A percentile compares a stretch with the other conserved stretches of the same genome.
Evolutionary conservation across 78 protist genomes (phyloP).

Genomic region (Chrysochromulina parva): DNA sequence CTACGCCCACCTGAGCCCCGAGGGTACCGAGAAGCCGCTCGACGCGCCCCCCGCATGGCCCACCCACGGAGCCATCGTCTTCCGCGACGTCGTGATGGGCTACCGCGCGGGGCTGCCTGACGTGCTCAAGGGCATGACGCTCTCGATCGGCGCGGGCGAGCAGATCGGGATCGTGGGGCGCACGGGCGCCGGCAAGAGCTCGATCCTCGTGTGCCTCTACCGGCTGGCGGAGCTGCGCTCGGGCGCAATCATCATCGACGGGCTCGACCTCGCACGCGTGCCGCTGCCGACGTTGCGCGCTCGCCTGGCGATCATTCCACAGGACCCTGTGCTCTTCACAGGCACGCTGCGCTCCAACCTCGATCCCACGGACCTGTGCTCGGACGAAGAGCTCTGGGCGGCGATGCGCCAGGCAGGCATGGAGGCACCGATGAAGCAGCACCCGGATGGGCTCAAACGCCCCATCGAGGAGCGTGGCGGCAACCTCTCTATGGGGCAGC

Average conservation of each 20-base stretch:
- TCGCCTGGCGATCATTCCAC: constrained; percentile 63
- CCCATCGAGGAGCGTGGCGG: constrained; percentile 51
- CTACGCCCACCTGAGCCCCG: not conserved
- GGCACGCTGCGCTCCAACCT: constrained; percentile 84
- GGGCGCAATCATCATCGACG: constrained; percentile 31
- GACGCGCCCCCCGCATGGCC: constrained; percentile 44
- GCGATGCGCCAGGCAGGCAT: constrained; percentile 42
- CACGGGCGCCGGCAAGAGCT: constrained; percentile 66
- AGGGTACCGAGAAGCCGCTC: not conserved
- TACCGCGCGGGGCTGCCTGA: constrained; percentile 55
- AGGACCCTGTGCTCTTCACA: constrained; percentile 86
- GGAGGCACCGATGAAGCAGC: not conserved
- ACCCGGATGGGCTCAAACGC: not conserved
- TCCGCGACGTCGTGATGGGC: constrained; percentile 19
- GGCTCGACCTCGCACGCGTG: not conserved
- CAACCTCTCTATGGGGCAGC: constrained; percentile 81
- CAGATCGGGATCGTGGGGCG: constrained; percentile 81
- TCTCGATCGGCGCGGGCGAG: constrained; percentile 41
- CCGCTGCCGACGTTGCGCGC: not conserved
- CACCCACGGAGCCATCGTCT: not conserved
- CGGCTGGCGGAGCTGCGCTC: constrained; percentile 27
- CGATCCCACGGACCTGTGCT: constrained; percentile 76
- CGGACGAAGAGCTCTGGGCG: constrained; percentile 72
- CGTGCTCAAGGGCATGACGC: constrained; percentile 39
- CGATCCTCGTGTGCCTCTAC: constrained; percentile 23